Evolutionary conservation across 495 filamentous ascomycete genomes (phyloP), one percentile per base, ranked within the genome.

Genomic region (Penicillium lagena): DNA sequence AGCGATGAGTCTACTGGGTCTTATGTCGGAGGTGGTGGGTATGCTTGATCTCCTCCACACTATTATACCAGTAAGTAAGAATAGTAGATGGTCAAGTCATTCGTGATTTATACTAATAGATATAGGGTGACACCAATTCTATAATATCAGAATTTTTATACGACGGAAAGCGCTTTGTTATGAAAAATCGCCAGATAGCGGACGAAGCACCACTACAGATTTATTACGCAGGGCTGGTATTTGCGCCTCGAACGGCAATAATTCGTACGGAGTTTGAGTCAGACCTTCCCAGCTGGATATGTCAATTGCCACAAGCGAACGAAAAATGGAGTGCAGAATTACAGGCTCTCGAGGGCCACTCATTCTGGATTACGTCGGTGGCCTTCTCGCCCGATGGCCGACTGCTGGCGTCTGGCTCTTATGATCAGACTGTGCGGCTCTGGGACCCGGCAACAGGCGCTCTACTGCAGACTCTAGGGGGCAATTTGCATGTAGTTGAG

Each of bases 1-100:
- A 51, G 66, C 52, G 17, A 51, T 72, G 42, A 52, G 61, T 40
- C 47, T 75, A n/a, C 8, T 75, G 11, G 59, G 64, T 9, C 17
- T 44, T 35, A 28, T 33, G 2, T 35, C 27, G 12, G 47, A 49
- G 12, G 14, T 44, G 13, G 1, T 40, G 6, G 36, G 12, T 0
- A 40, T 49, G 17, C 11, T 49, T 34, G 1, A 36, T 49, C 35
- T 12, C 4, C n/a, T 47, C 1, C 27, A 37, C 7, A 30, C 12
- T 4, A 11, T 30, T 1, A 29, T 37, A 42, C 17, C 22, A 4
- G 39, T 42, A 37, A 47, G 45, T 47, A 7, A n/a, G n/a, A n/a
- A n/a, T 4, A 17, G 1, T 1, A 17, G n/a, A 17, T 1, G 4
- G 1, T 1, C 0, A 34, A 11, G 12, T 45, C 27, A 32, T 2